A percentile compares a stretch with the other conserved stretches of the same genome.
Conservation (phyloP, 2,329 filamentous ascomycete genomes). For the Beauveria sp. region DNA sequence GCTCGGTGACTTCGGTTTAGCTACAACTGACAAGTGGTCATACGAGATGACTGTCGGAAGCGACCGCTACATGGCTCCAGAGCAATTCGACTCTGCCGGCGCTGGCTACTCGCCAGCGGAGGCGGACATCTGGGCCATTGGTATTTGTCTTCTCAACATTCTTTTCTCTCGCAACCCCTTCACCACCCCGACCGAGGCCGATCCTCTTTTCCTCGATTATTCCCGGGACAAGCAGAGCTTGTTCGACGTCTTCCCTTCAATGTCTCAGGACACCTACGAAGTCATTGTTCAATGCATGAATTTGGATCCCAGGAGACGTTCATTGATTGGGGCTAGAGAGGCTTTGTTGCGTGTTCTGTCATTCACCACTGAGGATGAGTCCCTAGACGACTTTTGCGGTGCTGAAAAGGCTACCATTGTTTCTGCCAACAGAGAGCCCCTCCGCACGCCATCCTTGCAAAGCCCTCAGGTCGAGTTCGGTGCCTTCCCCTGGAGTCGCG, state of each 20-base stretch:
- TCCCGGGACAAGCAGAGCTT: slow-evolving; percentile 88
- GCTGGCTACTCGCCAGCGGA: slow-evolving; percentile 86
- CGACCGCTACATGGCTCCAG: slow-evolving; percentile 97
- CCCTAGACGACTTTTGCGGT: slow-evolving; percentile 86
- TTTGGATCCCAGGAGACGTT: slow-evolving; percentile 83
- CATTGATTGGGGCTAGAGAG: slow-evolving; percentile 67
- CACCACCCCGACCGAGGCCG: slow-evolving; percentile 79
- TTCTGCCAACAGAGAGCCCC: slow-evolving; percentile 86
- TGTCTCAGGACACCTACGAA: slow-evolving; percentile 97
- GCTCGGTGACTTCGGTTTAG: slow-evolving; percentile 91
- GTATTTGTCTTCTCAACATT: slow-evolving; percentile 92
- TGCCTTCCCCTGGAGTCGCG: slow-evolving; percentile 92
- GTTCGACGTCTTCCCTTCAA: slow-evolving; percentile 95
- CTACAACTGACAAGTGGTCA: slow-evolving; percentile 83
- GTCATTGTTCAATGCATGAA: slow-evolving; percentile 87
- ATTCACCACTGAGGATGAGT: slow-evolving; percentile 91
- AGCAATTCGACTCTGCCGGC: slow-evolving; percentile 87
- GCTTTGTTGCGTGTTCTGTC: slow-evolving; percentile 73
- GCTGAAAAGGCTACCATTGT: slow-evolving; percentile 69
- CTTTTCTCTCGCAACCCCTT: slow-evolving; percentile 97
- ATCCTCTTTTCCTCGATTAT: slow-evolving; percentile 89
- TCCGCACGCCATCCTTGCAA: slow-evolving; percentile 91
- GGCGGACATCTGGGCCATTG: slow-evolving; percentile 95
- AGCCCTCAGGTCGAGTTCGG: slow-evolving; percentile 74
- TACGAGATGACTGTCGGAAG: slow-evolving; percentile 91